Conservation (phyloP, 2,329 filamentous ascomycete genomes). For the Claviceps quebecensis region DNA sequence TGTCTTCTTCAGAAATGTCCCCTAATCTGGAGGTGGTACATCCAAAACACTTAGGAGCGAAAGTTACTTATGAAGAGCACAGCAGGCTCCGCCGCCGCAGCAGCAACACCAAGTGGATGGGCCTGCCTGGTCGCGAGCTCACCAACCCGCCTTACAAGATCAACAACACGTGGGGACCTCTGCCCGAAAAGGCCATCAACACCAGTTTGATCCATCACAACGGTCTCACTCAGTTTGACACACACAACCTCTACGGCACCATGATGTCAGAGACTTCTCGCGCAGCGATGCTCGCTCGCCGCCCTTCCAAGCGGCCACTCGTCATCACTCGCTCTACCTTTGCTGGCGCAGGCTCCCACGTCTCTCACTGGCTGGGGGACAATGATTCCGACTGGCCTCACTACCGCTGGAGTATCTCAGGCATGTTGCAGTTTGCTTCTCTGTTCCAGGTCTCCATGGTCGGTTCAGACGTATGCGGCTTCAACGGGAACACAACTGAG, state of each 20-base stretch:
- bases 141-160: conserved; percentile 10
- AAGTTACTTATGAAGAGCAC: too few species aligned
- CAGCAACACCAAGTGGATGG: conserved; percentile 4
- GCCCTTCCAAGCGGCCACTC: conserved; percentile 50
- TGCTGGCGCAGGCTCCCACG: conserved; percentile 51
- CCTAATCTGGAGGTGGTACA: neutral
- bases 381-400: conserved; percentile 36
- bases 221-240: conserved; percentile 56
- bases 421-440: conserved; percentile 45
- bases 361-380: conserved; percentile 46
- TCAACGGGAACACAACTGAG: conserved; percentile 46
- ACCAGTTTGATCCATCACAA: conserved; percentile 56
- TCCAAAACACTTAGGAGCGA: too few species aligned
- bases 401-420: conserved; percentile 43
- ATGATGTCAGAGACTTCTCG: conserved; percentile 59
- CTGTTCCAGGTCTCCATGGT: conserved; percentile 58
- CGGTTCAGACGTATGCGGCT: conserved; percentile 67
- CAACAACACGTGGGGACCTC: conserved; percentile 22
- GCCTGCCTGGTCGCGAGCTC: conserved; percentile 10
- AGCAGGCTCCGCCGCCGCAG: neutral
- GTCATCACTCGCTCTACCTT: conserved; percentile 67
- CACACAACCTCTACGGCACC: conserved; percentile 62
- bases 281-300: conserved; percentile 50
- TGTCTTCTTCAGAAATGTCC: neutral
- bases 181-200: conserved; percentile 46